Percentiles rank a stretch among this genome's conserved stretches.
Conservation (phyloP, 2,329 filamentous ascomycete genomes). For the Diaporthe citrichinensis region DNA sequence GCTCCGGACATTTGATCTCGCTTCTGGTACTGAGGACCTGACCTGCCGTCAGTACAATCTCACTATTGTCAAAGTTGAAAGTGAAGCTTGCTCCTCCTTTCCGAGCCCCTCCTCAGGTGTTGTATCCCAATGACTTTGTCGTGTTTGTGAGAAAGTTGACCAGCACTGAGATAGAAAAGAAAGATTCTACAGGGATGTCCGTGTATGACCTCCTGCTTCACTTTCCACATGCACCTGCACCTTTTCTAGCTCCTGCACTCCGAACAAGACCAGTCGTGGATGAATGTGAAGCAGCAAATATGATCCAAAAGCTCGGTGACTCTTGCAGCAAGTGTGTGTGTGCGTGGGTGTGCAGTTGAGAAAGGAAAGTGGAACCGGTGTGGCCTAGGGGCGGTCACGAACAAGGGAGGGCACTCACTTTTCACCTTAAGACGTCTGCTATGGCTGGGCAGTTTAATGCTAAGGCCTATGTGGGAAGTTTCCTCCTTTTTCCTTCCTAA, state of each 20-base stretch:
- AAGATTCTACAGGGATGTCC: neutral
- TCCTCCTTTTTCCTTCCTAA: constrained; percentile 22
- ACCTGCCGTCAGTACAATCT: neutral
- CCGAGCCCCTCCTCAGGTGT: neutral
- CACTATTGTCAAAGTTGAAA: neutral
- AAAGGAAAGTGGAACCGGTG: constrained; percentile 17
- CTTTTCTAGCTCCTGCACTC: neutral
- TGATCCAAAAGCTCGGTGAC: neutral
- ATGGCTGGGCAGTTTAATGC: constrained; percentile 31
- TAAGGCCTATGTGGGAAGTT: constrained; percentile 29
- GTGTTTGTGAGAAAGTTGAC: constrained; percentile 2
- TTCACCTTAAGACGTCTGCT: constrained; percentile 9
- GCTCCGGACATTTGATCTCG: constrained; percentile 7
- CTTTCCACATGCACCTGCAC: neutral
- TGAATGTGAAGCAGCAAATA: neutral
- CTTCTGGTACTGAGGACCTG: neutral
- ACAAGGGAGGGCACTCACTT: constrained; percentile 25
- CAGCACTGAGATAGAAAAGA: neutral
- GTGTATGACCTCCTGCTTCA: neutral
- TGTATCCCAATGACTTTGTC: neutral
- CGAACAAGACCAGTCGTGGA: neutral
- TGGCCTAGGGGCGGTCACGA: neutral
- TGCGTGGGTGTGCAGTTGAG: neutral
- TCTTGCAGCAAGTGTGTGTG: neutral
- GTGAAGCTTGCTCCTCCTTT: neutral